These are phyloP conservation scores for Ramalina intermedia DNA, from an alignment of 495 filamentous ascomycete genomes.

Conservation along the genomic window DNA sequence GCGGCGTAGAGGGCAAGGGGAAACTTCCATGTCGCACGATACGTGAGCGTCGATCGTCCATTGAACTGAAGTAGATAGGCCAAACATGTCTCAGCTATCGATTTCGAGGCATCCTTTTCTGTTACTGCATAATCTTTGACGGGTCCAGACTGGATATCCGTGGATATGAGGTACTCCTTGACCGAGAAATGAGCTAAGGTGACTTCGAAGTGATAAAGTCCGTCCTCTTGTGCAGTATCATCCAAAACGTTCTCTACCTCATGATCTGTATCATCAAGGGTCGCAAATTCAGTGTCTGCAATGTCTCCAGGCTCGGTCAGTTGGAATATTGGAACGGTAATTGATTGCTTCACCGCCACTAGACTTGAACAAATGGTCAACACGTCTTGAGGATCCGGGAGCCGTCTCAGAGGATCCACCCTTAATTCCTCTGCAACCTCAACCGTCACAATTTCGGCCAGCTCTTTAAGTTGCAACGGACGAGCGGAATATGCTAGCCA, in stretches of 20 bases:
- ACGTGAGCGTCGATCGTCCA: no score
- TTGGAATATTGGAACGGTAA: no score
- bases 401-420: constrained; percentile 17
- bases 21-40: no score
- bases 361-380: constrained; percentile 21
- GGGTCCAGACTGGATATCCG: neutral
- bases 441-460: constrained; percentile 20
- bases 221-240: neutral
- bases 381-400: constrained; percentile 14
- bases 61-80: no score
- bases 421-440: constrained; percentile 10
- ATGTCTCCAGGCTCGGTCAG: no score
- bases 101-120: neutral
- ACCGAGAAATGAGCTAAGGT: neutral
- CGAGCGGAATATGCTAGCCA: constrained; percentile 19
- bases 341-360: constrained; percentile 7
- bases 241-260: no score
- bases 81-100: constrained; percentile 9
- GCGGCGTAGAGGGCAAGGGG: no score
- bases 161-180: neutral
- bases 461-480: constrained; percentile 20
- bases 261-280: no score
- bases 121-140: neutral
- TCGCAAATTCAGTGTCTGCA: no score
- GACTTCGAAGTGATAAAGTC: neutral